A percentile compares a stretch with the other conserved stretches of the same genome.
These are phyloP conservation scores for Calonectria crousiana DNA, from an alignment of 2,329 filamentous ascomycete genomes.

Conservation along the genomic window DNA sequence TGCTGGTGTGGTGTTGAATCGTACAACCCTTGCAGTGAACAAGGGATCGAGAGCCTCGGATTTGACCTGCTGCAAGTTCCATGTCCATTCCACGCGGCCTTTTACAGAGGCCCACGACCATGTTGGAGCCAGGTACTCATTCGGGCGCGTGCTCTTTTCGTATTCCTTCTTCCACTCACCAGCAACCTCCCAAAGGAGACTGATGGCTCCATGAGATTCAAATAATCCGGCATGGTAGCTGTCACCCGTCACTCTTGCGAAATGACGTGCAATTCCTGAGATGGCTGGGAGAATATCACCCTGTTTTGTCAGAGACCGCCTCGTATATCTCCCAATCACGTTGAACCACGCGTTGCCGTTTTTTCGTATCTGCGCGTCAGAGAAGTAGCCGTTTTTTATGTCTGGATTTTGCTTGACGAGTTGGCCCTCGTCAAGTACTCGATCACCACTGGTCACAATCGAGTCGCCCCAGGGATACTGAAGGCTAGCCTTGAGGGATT, in stretches of 20 bases:
- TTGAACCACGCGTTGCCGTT: slow-evolving; percentile 13
- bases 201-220: slow-evolving; percentile 1
- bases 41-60: not conserved
- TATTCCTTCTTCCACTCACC: not conserved
- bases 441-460: not conserved
- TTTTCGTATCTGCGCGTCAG: not conserved
- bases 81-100: slow-evolving; percentile 4
- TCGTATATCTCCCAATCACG: slow-evolving; percentile 5
- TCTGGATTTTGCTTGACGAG: not conserved
- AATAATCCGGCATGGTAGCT: slow-evolving; percentile 14
- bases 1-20: not conserved
- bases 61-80: not conserved
- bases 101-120: slow-evolving; percentile 25
- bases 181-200: slow-evolving; percentile 7
- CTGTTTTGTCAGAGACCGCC: slow-evolving; percentile 1
- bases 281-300: slow-evolving; percentile 11
- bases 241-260: not conserved
- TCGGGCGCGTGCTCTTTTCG: not conserved
- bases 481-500: not conserved
- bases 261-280: slow-evolving; percentile 7
- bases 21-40: not conserved
- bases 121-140: slow-evolving; percentile 12
- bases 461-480: slow-evolving; percentile 16
- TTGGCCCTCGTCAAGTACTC: not conserved
- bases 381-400: not conserved